Percentiles rank a stretch among this genome's conserved stretches.
phyloP scores from a whole-genome alignment of 169 alveolate species.

The Cryptosporidium muris region DNA sequence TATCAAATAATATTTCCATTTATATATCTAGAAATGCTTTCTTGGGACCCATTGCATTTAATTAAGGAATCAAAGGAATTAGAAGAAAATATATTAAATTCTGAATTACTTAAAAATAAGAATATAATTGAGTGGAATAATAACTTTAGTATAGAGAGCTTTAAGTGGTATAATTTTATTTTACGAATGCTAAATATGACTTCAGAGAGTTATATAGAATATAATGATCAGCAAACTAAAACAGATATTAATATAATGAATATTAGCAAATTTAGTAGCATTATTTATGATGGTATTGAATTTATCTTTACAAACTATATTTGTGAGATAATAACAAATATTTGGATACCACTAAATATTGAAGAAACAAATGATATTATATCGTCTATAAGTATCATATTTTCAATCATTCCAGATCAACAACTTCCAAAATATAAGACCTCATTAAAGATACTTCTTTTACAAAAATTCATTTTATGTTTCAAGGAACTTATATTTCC shows the following conservation, averaged over 20 bases:
- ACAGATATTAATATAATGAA: no score
- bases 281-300: no score
- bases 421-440: no score
- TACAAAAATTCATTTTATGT: no score
- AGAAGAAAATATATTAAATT: not conserved
- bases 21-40: constrained; percentile 10
- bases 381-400: not conserved
- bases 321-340: constrained; percentile 14
- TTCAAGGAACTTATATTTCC: no score
- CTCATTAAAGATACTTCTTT: no score
- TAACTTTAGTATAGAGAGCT: not conserved
- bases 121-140: not conserved
- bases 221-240: no score
- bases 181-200: no score
- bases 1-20: constrained; percentile 5
- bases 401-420: no score
- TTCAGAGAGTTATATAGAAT: no score
- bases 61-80: not conserved
- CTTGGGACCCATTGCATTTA: constrained; percentile 46
- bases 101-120: not conserved
- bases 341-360: constrained; percentile 38
- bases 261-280: no score
- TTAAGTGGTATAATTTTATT: not conserved
- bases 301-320: constrained; percentile 3
- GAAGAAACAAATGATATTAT: constrained; percentile 25